Conservation (phyloP, 2,329 filamentous ascomycete genomes). For the Cytospora schulzeri region DNA sequence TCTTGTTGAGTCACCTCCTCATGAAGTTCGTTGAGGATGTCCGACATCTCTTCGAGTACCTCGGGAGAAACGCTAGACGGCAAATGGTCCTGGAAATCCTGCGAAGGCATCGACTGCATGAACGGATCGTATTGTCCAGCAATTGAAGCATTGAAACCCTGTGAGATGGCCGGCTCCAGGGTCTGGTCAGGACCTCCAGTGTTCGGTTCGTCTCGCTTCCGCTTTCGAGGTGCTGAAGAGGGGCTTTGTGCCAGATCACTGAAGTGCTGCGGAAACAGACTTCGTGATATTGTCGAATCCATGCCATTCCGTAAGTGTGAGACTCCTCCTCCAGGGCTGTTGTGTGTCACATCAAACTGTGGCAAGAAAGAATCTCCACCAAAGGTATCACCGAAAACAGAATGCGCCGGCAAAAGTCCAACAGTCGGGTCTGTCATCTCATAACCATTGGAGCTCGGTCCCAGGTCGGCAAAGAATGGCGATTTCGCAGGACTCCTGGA, state of each 20-base stretch:
- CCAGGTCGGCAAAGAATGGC: conserved; percentile 10
- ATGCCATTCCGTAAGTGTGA: conserved; percentile 8
- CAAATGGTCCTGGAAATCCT: background rate
- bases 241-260: background rate
- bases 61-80: conserved; percentile 9
- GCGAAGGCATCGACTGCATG: conserved; percentile 3
- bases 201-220: conserved; percentile 13
- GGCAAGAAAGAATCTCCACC: conserved; percentile 7
- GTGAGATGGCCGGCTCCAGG: background rate
- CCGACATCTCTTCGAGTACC: conserved; percentile 15
- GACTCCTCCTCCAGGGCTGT: conserved; percentile 12
- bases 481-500: conserved; percentile 12
- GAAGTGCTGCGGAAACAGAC: conserved; percentile 15
- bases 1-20: conserved; percentile 1
- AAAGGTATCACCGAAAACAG: conserved; percentile 11
- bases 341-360: conserved; percentile 7
- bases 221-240: conserved; percentile 11
- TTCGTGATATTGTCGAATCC: conserved; percentile 19
- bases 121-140: conserved; percentile 7
- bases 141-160: background rate
- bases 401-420: conserved; percentile 3
- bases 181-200: background rate
- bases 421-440: background rate
- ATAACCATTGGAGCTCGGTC: background rate
- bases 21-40: conserved; percentile 15